These are phyloP conservation scores for Fusarium humuli DNA, from an alignment of 2,329 filamentous ascomycete genomes.

Conservation along the genomic window DNA sequence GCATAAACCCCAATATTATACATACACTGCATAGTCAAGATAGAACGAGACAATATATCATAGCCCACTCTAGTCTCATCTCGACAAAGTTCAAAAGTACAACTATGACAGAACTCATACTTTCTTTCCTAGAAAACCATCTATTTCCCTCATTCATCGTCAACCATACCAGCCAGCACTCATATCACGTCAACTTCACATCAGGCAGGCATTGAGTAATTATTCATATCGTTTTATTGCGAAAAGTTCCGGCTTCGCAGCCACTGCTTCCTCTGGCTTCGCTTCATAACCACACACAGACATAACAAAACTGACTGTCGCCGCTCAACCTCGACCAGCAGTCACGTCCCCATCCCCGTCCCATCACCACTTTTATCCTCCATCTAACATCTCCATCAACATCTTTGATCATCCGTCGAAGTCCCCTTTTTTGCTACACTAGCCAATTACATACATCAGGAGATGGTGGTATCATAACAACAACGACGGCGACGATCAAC, in stretches of 20 bases:
- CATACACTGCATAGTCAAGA: not conserved
- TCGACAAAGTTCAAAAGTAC: not conserved
- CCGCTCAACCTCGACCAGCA: constrained; percentile 42
- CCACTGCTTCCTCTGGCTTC: constrained; percentile 33
- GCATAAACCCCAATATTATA: not conserved
- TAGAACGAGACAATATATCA: not conserved
- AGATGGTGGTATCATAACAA: constrained; percentile 50
- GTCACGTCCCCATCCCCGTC: constrained; percentile 28
- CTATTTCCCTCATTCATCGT: too few species aligned
- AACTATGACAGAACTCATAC: not conserved
- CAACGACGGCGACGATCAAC: constrained; percentile 40
- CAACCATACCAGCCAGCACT: too few species aligned
- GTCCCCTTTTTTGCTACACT: constrained; percentile 37
- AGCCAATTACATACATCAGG: constrained; percentile 49
- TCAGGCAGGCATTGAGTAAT: not conserved
- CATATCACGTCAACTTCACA: not conserved
- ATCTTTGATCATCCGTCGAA: constrained; percentile 21
- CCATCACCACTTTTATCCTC: constrained; percentile 24
- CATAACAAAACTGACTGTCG: constrained; percentile 28
- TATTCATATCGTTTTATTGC: constrained; percentile 41
- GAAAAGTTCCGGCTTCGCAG: constrained; percentile 37
- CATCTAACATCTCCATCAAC: constrained; percentile 31
- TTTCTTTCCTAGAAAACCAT: not conserved
- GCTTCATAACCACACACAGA: constrained; percentile 26
- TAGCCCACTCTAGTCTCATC: not conserved